These are phyloP conservation scores for Nannizzia gypsea DNA, from an alignment of 2,329 filamentous ascomycete species.

Conservation along the genomic window DNA sequence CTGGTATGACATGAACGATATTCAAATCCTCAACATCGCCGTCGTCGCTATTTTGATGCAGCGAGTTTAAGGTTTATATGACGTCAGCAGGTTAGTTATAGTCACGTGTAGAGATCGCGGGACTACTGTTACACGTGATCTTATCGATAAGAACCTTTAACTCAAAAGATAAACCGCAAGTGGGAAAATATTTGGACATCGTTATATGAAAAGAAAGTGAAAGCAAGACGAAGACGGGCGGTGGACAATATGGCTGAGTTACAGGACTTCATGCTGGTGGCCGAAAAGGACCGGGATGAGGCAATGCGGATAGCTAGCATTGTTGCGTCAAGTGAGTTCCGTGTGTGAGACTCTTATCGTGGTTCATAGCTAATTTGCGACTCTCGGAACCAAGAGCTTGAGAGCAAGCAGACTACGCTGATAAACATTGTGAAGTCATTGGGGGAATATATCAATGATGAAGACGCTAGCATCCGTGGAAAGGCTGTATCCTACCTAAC, in stretches of 20 bases:
- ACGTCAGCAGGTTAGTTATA: neutral
- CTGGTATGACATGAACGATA: neutral
- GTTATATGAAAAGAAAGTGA: neutral
- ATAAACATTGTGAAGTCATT: conserved; percentile 52
- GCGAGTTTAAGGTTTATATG: neutral
- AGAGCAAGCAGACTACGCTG: conserved; percentile 48
- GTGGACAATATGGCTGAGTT: conserved; percentile 35
- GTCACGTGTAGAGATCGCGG: neutral
- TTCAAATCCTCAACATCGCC: neutral
- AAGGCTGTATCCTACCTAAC: conserved; percentile 42
- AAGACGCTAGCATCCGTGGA: conserved; percentile 48
- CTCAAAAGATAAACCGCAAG: neutral
- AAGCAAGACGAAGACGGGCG: neutral
- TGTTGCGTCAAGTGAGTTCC: conserved; percentile 33
- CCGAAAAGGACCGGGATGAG: conserved; percentile 36
- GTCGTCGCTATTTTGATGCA: neutral
- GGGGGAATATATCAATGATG: conserved; percentile 56
- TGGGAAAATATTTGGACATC: neutral
- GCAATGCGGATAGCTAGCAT: conserved; percentile 34
- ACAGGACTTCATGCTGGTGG: conserved; percentile 38
- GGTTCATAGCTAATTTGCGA: conserved; percentile 14
- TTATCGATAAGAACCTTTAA: neutral
- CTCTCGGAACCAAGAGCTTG: conserved; percentile 38
- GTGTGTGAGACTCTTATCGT: neutral
- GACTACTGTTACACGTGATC: neutral